These are phyloP conservation scores for Dictyostelium capitatum DNA, from an alignment of 78 protist genomes.

Conservation along the genomic window DNA sequence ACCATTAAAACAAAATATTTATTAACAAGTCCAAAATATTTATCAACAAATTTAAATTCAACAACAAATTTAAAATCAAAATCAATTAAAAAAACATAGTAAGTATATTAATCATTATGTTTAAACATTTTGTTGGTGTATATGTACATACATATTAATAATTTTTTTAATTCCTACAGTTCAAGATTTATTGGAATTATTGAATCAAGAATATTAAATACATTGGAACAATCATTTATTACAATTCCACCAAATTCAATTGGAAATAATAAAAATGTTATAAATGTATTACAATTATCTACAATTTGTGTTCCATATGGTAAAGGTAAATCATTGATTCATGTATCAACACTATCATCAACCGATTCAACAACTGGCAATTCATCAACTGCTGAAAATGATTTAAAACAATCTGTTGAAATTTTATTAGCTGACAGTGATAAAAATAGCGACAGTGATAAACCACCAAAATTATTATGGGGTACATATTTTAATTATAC, in stretches of 20 bases:
- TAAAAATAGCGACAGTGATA: neutral
- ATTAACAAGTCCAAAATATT: slow-evolving; percentile 28
- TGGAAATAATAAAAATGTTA: slow-evolving; percentile 25
- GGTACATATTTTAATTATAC: slow-evolving; percentile 34
- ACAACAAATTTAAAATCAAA: neutral
- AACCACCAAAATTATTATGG: slow-evolving; percentile 36
- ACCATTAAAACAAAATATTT: slow-evolving; percentile 42
- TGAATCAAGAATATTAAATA: slow-evolving; percentile 3
- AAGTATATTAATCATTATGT: neutral
- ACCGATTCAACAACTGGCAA: too few relatives aligned
- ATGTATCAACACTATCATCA: neutral
- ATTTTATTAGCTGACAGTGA: neutral
- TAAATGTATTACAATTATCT: slow-evolving; percentile 46
- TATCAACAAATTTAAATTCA: neutral
- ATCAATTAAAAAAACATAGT: slow-evolving; percentile 14
- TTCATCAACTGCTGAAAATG: slow-evolving; percentile 25
- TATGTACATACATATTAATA: neutral
- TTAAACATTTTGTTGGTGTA: neutral
- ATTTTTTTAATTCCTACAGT: neutral
- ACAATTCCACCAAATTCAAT: slow-evolving; percentile 71
- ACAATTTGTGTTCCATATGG: slow-evolving; percentile 47
- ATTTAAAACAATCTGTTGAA: slow-evolving; percentile 35
- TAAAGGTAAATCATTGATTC: slow-evolving; percentile 3
- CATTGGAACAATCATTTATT: slow-evolving; percentile 35
- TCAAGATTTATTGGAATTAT: slow-evolving; percentile 64